A percentile compares a stretch with the other conserved stretches of the same genome.
Conservation (phyloP, 2,329 filamentous ascomycete species). For the Magnaporthiopsis rhizophila region DNA sequence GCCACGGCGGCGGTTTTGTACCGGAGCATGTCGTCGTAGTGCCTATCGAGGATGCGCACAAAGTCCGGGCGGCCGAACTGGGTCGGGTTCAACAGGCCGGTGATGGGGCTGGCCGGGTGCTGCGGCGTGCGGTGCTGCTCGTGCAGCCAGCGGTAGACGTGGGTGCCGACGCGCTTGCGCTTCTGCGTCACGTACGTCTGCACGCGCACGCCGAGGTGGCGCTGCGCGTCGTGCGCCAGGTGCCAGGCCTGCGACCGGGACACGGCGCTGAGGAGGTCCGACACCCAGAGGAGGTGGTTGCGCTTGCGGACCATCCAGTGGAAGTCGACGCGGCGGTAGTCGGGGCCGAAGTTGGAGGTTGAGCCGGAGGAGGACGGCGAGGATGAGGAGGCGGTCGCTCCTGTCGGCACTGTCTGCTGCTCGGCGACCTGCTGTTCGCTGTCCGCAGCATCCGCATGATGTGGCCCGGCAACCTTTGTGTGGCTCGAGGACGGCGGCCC, state of each 20-base stretch:
- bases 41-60: slow-evolving; percentile 40
- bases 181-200: slow-evolving; percentile 50
- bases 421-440: background rate
- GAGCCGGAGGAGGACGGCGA: background rate
- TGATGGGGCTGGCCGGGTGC: slow-evolving; percentile 55
- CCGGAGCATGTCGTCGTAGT: slow-evolving; percentile 44
- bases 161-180: slow-evolving; percentile 41
- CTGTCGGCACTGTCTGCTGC: background rate
- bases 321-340: slow-evolving; percentile 46
- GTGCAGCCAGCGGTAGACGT: slow-evolving; percentile 48
- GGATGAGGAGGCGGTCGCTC: too few relatives aligned
- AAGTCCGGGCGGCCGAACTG: slow-evolving; percentile 83
- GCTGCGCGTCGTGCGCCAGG: slow-evolving; percentile 25
- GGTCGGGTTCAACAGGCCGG: slow-evolving; percentile 70
- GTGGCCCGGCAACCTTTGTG: background rate
- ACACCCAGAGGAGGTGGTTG: slow-evolving; percentile 50
- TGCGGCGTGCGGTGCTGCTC: slow-evolving; percentile 45
- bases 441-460: background rate
- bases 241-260: slow-evolving; percentile 29
- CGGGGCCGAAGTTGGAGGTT: slow-evolving; percentile 21
- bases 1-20: slow-evolving; percentile 10
- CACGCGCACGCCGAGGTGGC: slow-evolving; percentile 44
- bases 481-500: slow-evolving; percentile 13
- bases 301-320: slow-evolving; percentile 53
- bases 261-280: slow-evolving; percentile 44